Evolutionary conservation across 257 asterid genomes (phyloP).

Genomic region (Mitragyna speciosa): DNA sequence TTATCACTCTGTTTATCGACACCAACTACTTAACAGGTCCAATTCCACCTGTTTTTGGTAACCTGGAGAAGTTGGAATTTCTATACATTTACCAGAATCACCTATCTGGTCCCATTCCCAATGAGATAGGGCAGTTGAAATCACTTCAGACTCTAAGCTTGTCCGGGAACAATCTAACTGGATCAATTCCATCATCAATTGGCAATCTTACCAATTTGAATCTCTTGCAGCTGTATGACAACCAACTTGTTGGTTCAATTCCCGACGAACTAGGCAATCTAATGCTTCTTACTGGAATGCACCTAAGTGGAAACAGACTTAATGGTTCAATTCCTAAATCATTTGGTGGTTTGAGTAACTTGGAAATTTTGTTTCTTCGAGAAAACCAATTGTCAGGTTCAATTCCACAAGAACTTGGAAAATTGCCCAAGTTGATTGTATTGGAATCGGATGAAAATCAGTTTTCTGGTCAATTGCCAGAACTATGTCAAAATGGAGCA

Average conservation of each 20-base stretch:
- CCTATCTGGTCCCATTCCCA: too few species aligned
- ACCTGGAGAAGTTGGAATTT: background rate
- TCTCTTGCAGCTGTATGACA: background rate
- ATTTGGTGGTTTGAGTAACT: too few species aligned
- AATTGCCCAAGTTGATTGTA: too few species aligned
- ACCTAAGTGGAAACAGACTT: background rate
- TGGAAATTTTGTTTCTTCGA: too few species aligned
- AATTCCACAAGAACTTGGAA: too few species aligned
- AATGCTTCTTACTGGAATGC: background rate
- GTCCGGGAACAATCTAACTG: background rate
- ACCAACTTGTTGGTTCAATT: background rate
- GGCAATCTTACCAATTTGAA: background rate
- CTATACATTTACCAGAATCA: background rate
- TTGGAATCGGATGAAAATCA: too few species aligned
- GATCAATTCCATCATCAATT: background rate
- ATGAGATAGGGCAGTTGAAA: too few species aligned
- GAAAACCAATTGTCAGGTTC: too few species aligned
- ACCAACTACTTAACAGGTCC: background rate
- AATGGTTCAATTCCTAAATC: too few species aligned
- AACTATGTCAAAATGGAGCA: too few species aligned
- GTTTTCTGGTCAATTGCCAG: too few species aligned
- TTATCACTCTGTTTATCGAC: background rate
- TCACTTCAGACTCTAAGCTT: background rate
- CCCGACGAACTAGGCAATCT: background rate
- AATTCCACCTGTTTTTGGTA: background rate